Evolutionary conservation across 2,329 filamentous ascomycete genomes (phyloP), one percentile per base, ranked within the genome.

Genomic region (Monosporascus sp.): DNA sequence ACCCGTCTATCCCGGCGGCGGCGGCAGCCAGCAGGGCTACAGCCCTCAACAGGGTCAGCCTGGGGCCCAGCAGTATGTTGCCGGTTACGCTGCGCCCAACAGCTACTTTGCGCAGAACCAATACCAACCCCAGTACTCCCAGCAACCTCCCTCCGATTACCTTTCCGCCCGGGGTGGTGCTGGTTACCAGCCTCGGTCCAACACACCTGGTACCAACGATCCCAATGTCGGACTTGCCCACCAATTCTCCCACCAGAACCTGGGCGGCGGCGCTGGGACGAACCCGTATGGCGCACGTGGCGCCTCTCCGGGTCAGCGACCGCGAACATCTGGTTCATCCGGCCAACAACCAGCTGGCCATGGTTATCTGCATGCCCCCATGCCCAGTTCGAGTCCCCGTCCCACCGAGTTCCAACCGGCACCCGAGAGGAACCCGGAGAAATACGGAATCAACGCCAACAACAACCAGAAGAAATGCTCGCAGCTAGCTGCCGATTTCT

Each of bases 161-260:
- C 64, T 62, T 49, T 60, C 60, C 27, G 62, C 60, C 50, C 62
- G 66, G 50, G 62, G 64, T 49, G 65, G 61, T 44, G 57, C 60
- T n/a, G 53, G 60, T 3, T 74, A 80, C 61, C 79, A 80, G 66
- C 74, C 74, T 55, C 74, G 80, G 56, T 77, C 80, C 62, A 79
- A 78, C 63, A 79, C 82, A 3, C 81, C 83, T 5, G 81, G 79
- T 54, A 75, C 82, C 68, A 90, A 89, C 65, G 91, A 97, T 67
- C 88, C 87, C 62, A 95, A 93, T 63, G 94, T 90, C 64, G 92
- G 91, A 31, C 81, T 97, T 46, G 91, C 92, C 56, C 90, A 97
- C 70, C 94, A 99, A 71, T 96, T 97, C 72, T 95, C 93, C 54
- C 91, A 97, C 72, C 93, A 97, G 77, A 96, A 97, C 71, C 81